Base-by-base conservation (phyloP, 2,329 filamentous ascomycete genomes). In the Tolypocladium sp. region DNA sequence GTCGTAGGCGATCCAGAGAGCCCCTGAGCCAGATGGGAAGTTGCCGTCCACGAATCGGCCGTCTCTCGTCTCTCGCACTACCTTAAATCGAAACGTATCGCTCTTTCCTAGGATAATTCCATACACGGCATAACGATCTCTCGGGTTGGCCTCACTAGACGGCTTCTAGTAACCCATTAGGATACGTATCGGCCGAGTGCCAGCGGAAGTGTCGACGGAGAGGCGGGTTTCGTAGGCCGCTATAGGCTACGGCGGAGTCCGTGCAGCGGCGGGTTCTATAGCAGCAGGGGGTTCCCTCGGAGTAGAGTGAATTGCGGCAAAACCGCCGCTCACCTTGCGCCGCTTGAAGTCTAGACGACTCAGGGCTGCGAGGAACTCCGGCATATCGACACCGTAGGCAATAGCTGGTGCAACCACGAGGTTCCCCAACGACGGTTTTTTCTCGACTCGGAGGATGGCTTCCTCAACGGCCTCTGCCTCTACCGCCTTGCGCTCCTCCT, bases 21-120 rank as follows among this genome's bases (percentile, higher is more conserved):
- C 83, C 17, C 84, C 84, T 1, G 83, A 80, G 1, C 83, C 84
- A 2, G 70, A 69, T 0, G 85, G 85, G 58, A 85, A 87, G 67
- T 87, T 86, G 41, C 82, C 83, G 37, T 82, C 75, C 1, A 84
- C 73, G 37, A 77, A 78, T 0, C 82, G 79, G 3, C 84, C 84
- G 64, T 86, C 83, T 3, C 83, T 79, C 0, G 84, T 87, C 64
- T 85, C 78, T 7, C 81, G 76, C 1, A 83, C 78, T 0, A 87
- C 75, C 67, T 87, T 87, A 58, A 86, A 82, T 0, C 85, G 75
- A 67, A 88, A 87, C 79, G 85, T 86, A 63, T 86, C 83, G 58
- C 85, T 85, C 22, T 79, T 78, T 1, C 83, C 83, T 0, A 87
- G 70, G 13, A 87, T n/a, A n/a, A 13, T 85, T 4, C 85, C 85